These are phyloP conservation scores for Rhodotorula diobovata DNA, from an alignment of 768 basidiomycete species.

Conservation along the genomic window DNA sequence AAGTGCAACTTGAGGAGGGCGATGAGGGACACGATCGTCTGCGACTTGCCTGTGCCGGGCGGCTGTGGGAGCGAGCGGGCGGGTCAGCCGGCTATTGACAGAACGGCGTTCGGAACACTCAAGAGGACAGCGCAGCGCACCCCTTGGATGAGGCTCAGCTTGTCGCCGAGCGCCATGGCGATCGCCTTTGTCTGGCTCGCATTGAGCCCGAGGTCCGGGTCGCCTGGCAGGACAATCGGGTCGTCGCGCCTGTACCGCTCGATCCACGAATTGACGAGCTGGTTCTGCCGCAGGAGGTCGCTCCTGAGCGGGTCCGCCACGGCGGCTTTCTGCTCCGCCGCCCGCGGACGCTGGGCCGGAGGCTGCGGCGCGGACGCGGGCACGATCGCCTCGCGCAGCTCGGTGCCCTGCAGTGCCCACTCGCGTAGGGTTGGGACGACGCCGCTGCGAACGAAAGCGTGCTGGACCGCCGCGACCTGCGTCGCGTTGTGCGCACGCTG, in stretches of 20 bases:
- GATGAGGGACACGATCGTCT: slow-evolving; percentile 50
- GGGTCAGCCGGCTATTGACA: background rate
- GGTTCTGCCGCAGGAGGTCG: slow-evolving; percentile 65
- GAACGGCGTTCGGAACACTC: background rate
- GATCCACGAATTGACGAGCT: slow-evolving; percentile 77
- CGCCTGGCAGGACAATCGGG: slow-evolving; percentile 68
- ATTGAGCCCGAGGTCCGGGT: slow-evolving; percentile 71
- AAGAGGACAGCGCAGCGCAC: slow-evolving; percentile 51
- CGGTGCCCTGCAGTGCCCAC: slow-evolving; percentile 63
- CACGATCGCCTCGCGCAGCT: slow-evolving; percentile 66
- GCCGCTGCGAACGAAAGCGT: slow-evolving; percentile 25
- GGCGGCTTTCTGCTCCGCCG: slow-evolving; percentile 15
- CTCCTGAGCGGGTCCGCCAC: slow-evolving; percentile 48
- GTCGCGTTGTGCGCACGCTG: slow-evolving; percentile 33
- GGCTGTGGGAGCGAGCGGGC: slow-evolving; percentile 54
- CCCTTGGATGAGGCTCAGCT: slow-evolving; percentile 77
- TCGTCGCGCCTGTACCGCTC: slow-evolving; percentile 58
- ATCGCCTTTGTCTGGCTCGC: slow-evolving; percentile 72
- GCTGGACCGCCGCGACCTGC: background rate
- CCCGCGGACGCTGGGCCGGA: background rate
- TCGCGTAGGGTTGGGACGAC: slow-evolving; percentile 49
- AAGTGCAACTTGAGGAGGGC: slow-evolving; percentile 60
- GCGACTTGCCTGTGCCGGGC: slow-evolving; percentile 88
- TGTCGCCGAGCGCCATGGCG: slow-evolving; percentile 77
- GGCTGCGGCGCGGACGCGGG: background rate